Percentiles rank a stretch among this genome's conserved stretches.
phyloP scores from a whole-genome alignment of 2,329 filamentous ascomycete genomes.

The Colletotrichum simmondsii region DNA sequence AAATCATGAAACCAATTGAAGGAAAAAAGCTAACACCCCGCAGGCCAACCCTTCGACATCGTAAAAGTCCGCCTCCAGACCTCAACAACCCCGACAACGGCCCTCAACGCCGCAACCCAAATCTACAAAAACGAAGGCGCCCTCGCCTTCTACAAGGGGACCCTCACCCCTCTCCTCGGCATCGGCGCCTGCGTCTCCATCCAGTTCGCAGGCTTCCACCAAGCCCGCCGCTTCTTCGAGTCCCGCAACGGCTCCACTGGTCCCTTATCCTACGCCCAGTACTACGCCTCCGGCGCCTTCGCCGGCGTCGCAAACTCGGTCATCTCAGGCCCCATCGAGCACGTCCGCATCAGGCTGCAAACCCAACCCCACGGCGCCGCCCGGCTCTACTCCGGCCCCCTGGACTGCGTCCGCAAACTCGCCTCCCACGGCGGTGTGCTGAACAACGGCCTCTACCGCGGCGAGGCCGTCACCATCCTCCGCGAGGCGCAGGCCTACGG shows the following conservation, averaged over 20 bases:
- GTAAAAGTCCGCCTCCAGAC: constrained; percentile 98
- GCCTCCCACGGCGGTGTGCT: constrained; percentile 73
- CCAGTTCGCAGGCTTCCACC: constrained; percentile 97
- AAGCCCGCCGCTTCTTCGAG: constrained; percentile 88
- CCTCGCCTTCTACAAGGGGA: constrained; percentile 97
- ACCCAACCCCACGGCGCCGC: constrained; percentile 90
- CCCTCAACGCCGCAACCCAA: constrained; percentile 80
- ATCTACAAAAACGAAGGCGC: constrained; percentile 92
- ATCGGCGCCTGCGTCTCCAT: constrained; percentile 98
- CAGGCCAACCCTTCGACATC: constrained; percentile 84
- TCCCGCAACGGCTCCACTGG: constrained; percentile 72
- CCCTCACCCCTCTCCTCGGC: constrained; percentile 90
- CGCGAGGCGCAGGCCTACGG: constrained; percentile 96
- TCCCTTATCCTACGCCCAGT: constrained; percentile 81
- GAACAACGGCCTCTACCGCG: constrained; percentile 80
- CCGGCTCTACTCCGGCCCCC: constrained; percentile 83
- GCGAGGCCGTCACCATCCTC: constrained; percentile 84
- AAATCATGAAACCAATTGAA: neutral
- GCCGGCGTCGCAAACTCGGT: constrained; percentile 91
- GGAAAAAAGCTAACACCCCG: constrained; percentile 13
- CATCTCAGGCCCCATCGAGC: constrained; percentile 93
- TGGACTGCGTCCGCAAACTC: constrained; percentile 92
- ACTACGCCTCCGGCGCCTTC: constrained; percentile 91
- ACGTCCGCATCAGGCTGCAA: constrained; percentile 94
- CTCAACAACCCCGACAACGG: constrained; percentile 81